These are phyloP conservation scores for Colletotrichum siamense DNA, from an alignment of 2,329 filamentous ascomycete genomes.

Conservation along the genomic window DNA sequence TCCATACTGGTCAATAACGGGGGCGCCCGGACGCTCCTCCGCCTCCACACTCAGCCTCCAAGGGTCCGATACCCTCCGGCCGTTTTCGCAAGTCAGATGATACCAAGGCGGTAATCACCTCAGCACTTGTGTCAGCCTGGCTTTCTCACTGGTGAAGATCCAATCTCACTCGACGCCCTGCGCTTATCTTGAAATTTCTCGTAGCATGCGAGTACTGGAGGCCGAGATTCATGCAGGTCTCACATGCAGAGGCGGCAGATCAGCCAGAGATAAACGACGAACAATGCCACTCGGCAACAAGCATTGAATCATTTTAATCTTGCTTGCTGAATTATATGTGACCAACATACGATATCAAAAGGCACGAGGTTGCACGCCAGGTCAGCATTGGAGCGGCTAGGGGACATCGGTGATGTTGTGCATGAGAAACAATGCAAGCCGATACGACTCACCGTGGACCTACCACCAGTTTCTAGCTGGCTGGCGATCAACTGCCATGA, in stretches of 20 bases:
- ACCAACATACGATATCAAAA: not conserved
- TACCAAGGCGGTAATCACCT: not conserved
- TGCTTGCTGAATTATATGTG: not conserved
- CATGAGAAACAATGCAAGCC: not conserved
- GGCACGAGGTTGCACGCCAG: not conserved
- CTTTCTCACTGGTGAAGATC: not conserved
- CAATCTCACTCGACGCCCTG: not conserved
- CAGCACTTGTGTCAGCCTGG: not conserved
- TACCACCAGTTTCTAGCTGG: not conserved
- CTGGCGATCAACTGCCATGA: not conserved
- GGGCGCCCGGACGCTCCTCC: not conserved
- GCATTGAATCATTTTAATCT: not conserved
- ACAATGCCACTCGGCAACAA: not conserved
- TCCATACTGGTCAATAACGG: not conserved
- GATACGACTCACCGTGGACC: not conserved
- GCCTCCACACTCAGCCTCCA: not conserved
- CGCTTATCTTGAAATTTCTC: not conserved
- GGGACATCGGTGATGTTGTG: not conserved
- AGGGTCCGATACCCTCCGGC: not conserved
- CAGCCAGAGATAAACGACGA: not conserved
- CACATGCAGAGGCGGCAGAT: not conserved
- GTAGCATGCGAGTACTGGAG: not conserved
- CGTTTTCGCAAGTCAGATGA: not conserved
- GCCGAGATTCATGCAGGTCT: not conserved
- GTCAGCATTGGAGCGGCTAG: not conserved